Percentiles rank a stretch among this genome's conserved stretches.
Conservation (phyloP, 495 filamentous ascomycete genomes). For the Poronia punctata region DNA sequence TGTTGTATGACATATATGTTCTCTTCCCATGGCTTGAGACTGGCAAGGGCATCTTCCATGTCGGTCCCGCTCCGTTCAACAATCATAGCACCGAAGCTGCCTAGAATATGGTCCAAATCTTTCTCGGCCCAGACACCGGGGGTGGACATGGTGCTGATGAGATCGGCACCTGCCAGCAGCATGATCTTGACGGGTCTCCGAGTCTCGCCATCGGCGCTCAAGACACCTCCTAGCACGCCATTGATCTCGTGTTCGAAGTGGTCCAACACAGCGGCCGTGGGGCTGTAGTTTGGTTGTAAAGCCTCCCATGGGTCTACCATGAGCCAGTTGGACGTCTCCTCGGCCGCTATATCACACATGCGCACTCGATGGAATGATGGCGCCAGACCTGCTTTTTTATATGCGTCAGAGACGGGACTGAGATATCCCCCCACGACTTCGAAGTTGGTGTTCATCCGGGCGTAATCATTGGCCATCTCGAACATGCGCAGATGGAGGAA, state of each 20-base stretch:
- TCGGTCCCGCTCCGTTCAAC: slow-evolving; percentile 87
- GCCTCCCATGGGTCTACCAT: slow-evolving; percentile 71
- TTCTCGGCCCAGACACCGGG: slow-evolving; percentile 70
- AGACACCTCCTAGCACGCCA: slow-evolving; percentile 63
- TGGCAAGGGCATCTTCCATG: slow-evolving; percentile 72
- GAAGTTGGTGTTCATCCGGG: slow-evolving; percentile 65
- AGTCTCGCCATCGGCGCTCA: slow-evolving; percentile 51
- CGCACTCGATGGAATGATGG: slow-evolving; percentile 54
- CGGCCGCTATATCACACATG: slow-evolving; percentile 76
- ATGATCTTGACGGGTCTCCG: slow-evolving; percentile 54
- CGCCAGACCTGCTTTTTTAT: slow-evolving; percentile 85
- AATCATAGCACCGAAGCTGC: slow-evolving; percentile 79
- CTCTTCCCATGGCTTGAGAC: slow-evolving; percentile 56
- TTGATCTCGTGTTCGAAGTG: slow-evolving; percentile 90
- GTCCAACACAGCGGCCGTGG: slow-evolving; percentile 80
- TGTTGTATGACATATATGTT: slow-evolving; percentile 88
- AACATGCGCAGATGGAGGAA: slow-evolving; percentile 92
- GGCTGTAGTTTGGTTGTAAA: slow-evolving; percentile 69
- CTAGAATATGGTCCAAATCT: slow-evolving; percentile 84
- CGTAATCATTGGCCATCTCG: slow-evolving; percentile 44
- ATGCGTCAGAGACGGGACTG: slow-evolving; percentile 67
- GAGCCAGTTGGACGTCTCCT: slow-evolving; percentile 66
- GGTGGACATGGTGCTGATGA: slow-evolving; percentile 62
- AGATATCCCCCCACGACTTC: slow-evolving; percentile 83
- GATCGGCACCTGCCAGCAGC: slow-evolving; percentile 73